Evolutionary conservation across 2,329 filamentous ascomycete genomes (phyloP), one percentile per base, ranked within the genome.

Genomic region (Fusarium aywerte): DNA sequence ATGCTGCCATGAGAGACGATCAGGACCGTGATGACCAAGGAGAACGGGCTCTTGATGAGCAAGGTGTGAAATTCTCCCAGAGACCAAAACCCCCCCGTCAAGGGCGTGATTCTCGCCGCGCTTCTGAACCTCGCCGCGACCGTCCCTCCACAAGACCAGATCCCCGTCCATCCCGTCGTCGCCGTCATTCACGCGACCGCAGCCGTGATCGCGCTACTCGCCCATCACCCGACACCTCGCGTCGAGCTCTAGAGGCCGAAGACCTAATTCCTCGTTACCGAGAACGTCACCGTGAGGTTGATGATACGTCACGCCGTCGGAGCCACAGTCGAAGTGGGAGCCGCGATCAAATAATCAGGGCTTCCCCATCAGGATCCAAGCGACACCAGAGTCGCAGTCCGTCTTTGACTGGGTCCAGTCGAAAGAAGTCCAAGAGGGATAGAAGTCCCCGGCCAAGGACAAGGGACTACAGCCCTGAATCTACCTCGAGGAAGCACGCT

Each of bases 1-100:
- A 80, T 80, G 77, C 75, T 78, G 77, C 78, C 75, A 80, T 80
- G 79, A 80, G 67, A 73, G 76, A 80, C 75, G 73, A 73, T 58
- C 72, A 75, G 71, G 74, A 75, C 76, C 73, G 70, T 69, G 70
- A 79, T 73, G 76, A 79, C 50, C 70, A 76, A 68, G 73, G 76
- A 75, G 76, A 79, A 65, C 69, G 76, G 75, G 75, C 74, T 75
- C 75, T 76, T 69, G 68, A 70, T 62, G 76, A 77, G 64, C 75
- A 76, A 74, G 75, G 76, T 69, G 63, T 73, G 65, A 75, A 73
- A 58, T 63, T 73, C 58, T 74, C 74, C 44, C 74, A 76, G 61
- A 72, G 74, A 68, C 68, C 74, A 68, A 69, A 67, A 63, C 78
- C 76, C 66, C 73, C 74, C 65, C 71, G 75, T 61, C 72, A 72